Evolutionary conservation across 306 rosid genomes (phyloP), one percentile per base, ranked within the genome.

Genomic region (Acacia melanoxylon): DNA sequence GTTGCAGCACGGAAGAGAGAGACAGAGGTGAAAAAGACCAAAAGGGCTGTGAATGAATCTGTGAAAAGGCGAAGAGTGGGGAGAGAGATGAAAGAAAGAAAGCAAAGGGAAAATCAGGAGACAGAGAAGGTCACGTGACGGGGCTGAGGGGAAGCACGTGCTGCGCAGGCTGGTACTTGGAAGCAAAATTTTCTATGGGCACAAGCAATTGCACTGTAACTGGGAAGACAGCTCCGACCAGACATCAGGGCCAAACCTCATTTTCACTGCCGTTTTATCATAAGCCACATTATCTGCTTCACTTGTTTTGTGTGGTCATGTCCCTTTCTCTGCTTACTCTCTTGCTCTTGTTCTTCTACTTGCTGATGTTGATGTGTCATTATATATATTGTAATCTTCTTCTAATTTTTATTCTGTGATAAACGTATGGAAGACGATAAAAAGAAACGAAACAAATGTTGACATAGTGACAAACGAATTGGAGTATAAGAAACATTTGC

Each of bases 111-210:
- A 78, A 78, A 51, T 17, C 44, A 17, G 76, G 13, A 44, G 75
- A 20, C 25, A 82, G 89, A 51, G 91, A 77, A 66, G 74, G 85
- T 89, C 91, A 88, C 91, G 86, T 90, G 96, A 88, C 54, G 75
- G 63, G 83, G 65, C 66, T 62, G 63, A 69, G 27, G 83, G 73
- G 72, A 20, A 79, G 90, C 92, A 91, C 95, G 91, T 91, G 92
- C 88, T 65, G 59, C 12, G 72, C 75, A 6, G 79, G 84, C 74
- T 51, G 77, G 74, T 46, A 27, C 65, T 69, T n/a, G 41, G 67
- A 59, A 37, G 15, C 85, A 83, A 42, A 12, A 0, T 12, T 51
- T 86, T 35, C 52, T 1, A 16, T 75, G 68, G 68, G 37, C 54
- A 75, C 16, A 2, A 2, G 69, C 69, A 12, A n/a, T 59, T 41